These are phyloP conservation scores for Thielaviopsis punctulata DNA, from an alignment of 2,329 filamentous ascomycete species.

Conservation along the genomic window DNA sequence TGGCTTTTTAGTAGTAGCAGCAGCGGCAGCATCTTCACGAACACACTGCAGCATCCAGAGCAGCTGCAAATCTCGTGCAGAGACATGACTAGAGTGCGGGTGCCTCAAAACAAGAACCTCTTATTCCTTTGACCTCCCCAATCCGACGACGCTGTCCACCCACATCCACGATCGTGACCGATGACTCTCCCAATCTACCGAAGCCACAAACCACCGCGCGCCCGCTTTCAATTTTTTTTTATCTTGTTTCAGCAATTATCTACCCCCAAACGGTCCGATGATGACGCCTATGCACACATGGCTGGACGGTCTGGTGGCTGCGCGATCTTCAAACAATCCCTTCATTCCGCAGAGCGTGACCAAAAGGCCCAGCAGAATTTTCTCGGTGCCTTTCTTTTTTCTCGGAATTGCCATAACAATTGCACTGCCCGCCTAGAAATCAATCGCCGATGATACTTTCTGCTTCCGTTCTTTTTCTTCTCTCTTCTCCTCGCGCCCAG, in stretches of 20 bases:
- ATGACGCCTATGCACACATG: background rate
- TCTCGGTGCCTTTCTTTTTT: background rate
- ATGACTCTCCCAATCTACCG: background rate
- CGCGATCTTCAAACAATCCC: background rate
- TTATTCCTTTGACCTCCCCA: background rate
- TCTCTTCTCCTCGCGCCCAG: background rate
- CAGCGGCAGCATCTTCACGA: background rate
- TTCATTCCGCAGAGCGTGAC: background rate
- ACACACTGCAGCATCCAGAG: background rate
- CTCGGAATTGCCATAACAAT: background rate
- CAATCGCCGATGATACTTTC: background rate
- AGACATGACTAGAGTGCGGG: background rate
- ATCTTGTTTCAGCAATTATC: background rate
- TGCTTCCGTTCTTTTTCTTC: background rate
- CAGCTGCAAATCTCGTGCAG: background rate
- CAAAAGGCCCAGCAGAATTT: background rate
- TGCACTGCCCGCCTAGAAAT: background rate
- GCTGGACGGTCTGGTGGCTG: background rate
- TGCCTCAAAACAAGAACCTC: background rate
- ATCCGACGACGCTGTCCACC: background rate
- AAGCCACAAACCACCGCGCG: background rate
- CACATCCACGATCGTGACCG: background rate
- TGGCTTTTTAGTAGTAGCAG: background rate
- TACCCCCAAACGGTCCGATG: background rate
- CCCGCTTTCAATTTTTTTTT: background rate